Percentiles rank a stretch among this genome's conserved stretches.
Conservation (phyloP, 83 land plant species). For the Picea abies region DNA sequence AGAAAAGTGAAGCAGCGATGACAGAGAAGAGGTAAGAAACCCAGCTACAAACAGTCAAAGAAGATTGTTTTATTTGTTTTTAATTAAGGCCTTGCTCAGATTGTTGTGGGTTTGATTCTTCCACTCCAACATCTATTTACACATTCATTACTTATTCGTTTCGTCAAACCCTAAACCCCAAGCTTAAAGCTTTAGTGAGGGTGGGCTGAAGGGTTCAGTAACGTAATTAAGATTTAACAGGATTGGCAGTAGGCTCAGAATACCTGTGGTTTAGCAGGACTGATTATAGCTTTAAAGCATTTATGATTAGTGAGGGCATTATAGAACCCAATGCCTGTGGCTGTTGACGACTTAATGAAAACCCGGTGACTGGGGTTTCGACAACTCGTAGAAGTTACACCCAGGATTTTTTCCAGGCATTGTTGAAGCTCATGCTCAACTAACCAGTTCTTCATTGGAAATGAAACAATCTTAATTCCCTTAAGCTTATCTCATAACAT, state of each 20-base stretch:
- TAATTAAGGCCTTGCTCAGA: background rate
- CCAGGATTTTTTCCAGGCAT: background rate
- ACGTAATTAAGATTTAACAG: background rate
- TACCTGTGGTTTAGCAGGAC: background rate
- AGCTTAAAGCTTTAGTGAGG: background rate
- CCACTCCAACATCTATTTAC: background rate
- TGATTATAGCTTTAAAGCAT: background rate
- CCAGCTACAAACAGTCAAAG: background rate
- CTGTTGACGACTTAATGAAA: no score
- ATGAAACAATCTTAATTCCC: background rate
- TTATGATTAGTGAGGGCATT: background rate
- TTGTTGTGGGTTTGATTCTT: background rate
- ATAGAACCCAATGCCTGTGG: background rate
- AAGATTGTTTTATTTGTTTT: background rate
- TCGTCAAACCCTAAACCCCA: background rate
- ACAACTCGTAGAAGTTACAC: no score
- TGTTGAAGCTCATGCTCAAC: background rate
- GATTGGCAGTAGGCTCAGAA: background rate
- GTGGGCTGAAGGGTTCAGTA: no score
- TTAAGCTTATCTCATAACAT: background rate
- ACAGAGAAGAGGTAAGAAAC: no score
- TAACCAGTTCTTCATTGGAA: background rate
- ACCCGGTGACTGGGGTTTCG: no score
- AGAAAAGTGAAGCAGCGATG: no score
- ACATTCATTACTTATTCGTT: background rate